phyloP scores from a whole-genome alignment of 371 early-diverging fungal species.

The Syncephalastrum racemosum region DNA sequence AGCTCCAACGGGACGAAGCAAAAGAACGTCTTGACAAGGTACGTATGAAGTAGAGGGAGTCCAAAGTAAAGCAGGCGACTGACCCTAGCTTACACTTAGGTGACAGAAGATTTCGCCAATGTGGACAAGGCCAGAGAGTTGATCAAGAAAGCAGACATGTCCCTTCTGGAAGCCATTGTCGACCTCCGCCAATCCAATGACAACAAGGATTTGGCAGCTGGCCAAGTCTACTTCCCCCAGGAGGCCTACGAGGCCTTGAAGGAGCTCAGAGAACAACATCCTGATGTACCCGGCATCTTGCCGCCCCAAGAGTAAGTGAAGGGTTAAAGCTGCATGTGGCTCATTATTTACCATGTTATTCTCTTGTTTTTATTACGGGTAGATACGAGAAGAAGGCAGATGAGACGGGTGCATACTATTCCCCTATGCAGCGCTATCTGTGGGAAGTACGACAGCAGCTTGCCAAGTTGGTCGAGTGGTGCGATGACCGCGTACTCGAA shows the following conservation, averaged over 20 bases:
- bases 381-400: slow-evolving; percentile 28
- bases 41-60: background rate
- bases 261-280: slow-evolving; percentile 38
- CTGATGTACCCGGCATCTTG: slow-evolving; percentile 36
- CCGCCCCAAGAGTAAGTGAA: slow-evolving; percentile 33
- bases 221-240: slow-evolving; percentile 46
- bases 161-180: slow-evolving; percentile 45
- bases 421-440: slow-evolving; percentile 47
- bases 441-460: slow-evolving; percentile 44
- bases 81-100: too few species aligned
- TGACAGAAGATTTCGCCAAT: slow-evolving; percentile 11
- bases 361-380: background rate
- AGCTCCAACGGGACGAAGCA: slow-evolving; percentile 7
- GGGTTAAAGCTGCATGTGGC: background rate
- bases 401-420: slow-evolving; percentile 47
- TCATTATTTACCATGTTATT: background rate
- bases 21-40: slow-evolving; percentile 14
- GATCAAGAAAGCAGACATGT: slow-evolving; percentile 27
- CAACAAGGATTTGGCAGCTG: slow-evolving; percentile 24
- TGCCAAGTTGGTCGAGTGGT: slow-evolving; percentile 21
- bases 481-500: slow-evolving; percentile 13
- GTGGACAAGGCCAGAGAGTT: slow-evolving; percentile 32
- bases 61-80: slow-evolving; percentile 1
- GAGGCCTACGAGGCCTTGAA: slow-evolving; percentile 37
- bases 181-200: slow-evolving; percentile 31